Base-by-base conservation (phyloP, 2,329 filamentous ascomycete species). In the Tolypocladium sp. region DNA sequence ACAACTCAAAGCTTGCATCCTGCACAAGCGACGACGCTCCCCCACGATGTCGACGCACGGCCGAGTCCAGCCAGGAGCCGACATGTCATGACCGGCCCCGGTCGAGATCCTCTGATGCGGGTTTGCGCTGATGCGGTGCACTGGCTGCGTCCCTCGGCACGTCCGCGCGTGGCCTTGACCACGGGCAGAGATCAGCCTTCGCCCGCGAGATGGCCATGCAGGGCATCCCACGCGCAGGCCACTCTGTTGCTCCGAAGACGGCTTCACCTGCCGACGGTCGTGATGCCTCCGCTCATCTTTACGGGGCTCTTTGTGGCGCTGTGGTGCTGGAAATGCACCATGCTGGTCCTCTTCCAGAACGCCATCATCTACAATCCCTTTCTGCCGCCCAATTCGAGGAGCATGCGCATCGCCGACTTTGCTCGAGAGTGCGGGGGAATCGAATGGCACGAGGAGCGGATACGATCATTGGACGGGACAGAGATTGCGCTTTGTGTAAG, bases 361-460 rank as follows among this genome's bases (percentile, higher is more conserved):
- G 87, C 88, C 68, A 90, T 92, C 68, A 88, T 92, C 60, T 92
- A 92, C 73, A 91, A 91, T 76, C 88, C 89, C 0, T 88, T 87
- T 53, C 73, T 92, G 56, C 88, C 89, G 22, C 89, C 89, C 2
- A 88, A 88, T 67, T 79, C 89, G 0, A 80, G 88, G 20, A 78
- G 80, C 30, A 87, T 92, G 74, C 84, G 74, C 59, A 86, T 92
- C 42, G 74, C 76, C 3, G 83, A 89, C 65, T 91, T 90, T 68
- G 75, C 76, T 33, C 69, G 71, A 4, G 77, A 81, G 42, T 90
- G 86, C 63, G 75, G 74, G 33, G 84, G 84, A 0, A 76, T 92
- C n/a, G 61, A 68, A 44, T 93, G 90, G 90, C 71, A 77, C n/a
- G 85, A 90, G 65, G 78, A 83, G 64, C 79, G 78, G 44, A 84